phyloP scores from a whole-genome alignment of 495 filamentous ascomycete species.

The Talaromyces thailandensis region DNA sequence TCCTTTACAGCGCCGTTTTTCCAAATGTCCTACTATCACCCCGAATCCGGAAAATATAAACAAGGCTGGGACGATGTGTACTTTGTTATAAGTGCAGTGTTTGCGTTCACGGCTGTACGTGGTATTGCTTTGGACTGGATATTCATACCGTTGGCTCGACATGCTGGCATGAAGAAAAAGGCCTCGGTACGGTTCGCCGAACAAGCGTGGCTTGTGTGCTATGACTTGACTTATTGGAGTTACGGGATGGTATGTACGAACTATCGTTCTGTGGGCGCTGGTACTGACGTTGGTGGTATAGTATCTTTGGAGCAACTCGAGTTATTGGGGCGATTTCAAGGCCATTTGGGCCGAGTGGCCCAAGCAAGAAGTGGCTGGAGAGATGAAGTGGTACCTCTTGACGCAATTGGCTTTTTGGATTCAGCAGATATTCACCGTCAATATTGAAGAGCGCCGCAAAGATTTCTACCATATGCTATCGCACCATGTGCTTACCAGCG shows the following conservation, averaged over 20 bases:
- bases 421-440: constrained; percentile 88
- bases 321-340: constrained; percentile 67
- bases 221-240: constrained; percentile 70
- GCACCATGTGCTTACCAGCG: constrained; percentile 85
- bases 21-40: constrained; percentile 72
- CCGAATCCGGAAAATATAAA: constrained; percentile 53
- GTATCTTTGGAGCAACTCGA: constrained; percentile 73
- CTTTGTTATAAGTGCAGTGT: constrained; percentile 69
- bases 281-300: constrained; percentile 27
- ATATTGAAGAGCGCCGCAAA: constrained; percentile 89
- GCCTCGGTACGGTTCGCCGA: constrained; percentile 75
- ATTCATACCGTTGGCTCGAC: constrained; percentile 62
- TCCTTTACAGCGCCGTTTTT: constrained; percentile 79
- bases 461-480: constrained; percentile 94
- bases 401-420: constrained; percentile 88
- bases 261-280: not conserved
- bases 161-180: constrained; percentile 62
- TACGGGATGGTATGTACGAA: constrained; percentile 66
- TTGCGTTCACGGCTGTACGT: constrained; percentile 78
- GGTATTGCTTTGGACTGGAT: constrained; percentile 82
- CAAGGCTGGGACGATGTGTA: constrained; percentile 72
- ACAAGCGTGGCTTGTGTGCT: constrained; percentile 82
- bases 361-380: constrained; percentile 54
- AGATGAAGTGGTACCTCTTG: constrained; percentile 86
- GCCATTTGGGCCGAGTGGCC: constrained; percentile 84